Base-by-base conservation (phyloP, 2,329 filamentous ascomycete genomes). In the Chalaropsis ovoidea region DNA sequence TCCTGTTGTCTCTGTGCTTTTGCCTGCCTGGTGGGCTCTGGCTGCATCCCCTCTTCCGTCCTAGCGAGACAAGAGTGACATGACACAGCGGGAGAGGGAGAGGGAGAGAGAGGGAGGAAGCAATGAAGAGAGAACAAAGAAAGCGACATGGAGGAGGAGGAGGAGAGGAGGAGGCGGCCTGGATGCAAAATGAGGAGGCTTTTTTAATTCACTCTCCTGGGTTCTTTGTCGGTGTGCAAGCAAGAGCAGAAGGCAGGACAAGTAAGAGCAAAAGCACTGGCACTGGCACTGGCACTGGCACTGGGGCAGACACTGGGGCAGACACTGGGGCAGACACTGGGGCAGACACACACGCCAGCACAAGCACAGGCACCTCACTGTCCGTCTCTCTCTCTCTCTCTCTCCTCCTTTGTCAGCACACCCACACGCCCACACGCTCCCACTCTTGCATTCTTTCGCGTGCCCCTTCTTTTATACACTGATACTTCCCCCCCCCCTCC, bases 1-100 rank as follows among this genome's bases (percentile, higher is more conserved):
- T 56, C 49, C 49, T 56, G 49, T 56, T 56, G 49, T 56, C 49
- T 56, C 49, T 56, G 49, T 56, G 45, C 45, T 49, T 31, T n/a
- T n/a, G n/a, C n/a, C n/a, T 56, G 49, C 31, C 6, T 31, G 31
- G 31, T 31, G 49, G 49, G 19, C 24, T 56, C 7, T 56, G 22
- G 22, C 10, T 56, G 22, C 22, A 19, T 56, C 22, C 22, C 15
- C 49, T 56, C 22, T 56, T 19, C 15, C 22, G 17, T 56, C 19
- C 24, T 17, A 10, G 49, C 15, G 22, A 13, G 45, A 22, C 15
- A 22, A 49, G 45, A 49, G 17, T 0, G 6, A n/a, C 5, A 22
- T n/a, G 45, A 19, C 17, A 24, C 22, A 31, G 22, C 10, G 24
- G 49, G 15, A 35, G 49, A 27, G 2, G 24, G 10, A 56, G 49